Base-by-base conservation (phyloP, 1,139 yeast genomes). In the Debaryomyces robertsiae region DNA sequence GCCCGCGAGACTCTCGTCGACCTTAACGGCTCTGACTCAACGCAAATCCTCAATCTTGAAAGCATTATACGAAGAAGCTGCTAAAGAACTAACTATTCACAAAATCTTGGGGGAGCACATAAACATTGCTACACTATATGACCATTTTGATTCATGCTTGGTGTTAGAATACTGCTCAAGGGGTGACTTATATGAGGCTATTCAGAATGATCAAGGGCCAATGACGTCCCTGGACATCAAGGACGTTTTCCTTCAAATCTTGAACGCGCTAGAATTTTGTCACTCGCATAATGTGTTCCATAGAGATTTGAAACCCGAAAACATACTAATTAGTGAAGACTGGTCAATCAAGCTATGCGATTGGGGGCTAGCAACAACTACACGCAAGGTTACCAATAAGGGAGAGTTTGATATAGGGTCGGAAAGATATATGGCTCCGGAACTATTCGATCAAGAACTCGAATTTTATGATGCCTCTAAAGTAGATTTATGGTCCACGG, bases 391-490 rank as follows among this genome's bases (percentile, higher is more conserved):
- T 53, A 65, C 77, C 31, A 60, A 69, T 48, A 57, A 53, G 29
- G 59, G 55, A 38, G 97, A 91, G 55, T 87, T 90, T 60, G 96
- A 91, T 49, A 87, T 91, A 44, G 98, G 98, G 17, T 82, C 93
- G 37, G 97, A 91, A 62, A 74, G 97, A 46, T 93, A 93, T 63
- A 93, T 93, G 98, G 96, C 98, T 0, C 98, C 98, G 0, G 98
- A 93, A 59, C 69, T 91, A 41, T 80, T 85, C 55, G 89, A 84
- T 52, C 62, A 69, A 18, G 74, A 78, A 39, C 69, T 80, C 37
- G 78, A 77, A 31, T 70, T 74, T 34, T 93, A 93, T 61, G 89
- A 86, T 55, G 93, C 97, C 14, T 81, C 85, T 18, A 86, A 87
- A 62, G 87, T 87, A 38, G 98, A 93, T 65, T 73, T 91, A 43